These are phyloP conservation scores for Perkinsus chesapeaki DNA, from an alignment of 169 alveolate species.

Conservation along the genomic window DNA sequence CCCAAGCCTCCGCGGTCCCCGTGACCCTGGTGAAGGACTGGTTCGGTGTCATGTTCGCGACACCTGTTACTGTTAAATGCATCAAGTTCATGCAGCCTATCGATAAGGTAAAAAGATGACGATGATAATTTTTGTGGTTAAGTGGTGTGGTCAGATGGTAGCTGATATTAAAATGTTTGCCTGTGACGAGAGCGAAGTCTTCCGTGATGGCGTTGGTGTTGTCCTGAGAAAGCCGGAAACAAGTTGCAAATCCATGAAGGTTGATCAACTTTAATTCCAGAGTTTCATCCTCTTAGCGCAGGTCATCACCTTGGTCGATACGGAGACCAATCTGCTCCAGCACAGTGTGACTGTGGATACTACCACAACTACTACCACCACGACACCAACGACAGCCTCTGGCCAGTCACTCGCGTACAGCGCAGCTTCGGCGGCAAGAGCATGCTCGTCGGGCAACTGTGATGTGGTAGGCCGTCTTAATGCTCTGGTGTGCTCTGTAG, in stretches of 20 bases:
- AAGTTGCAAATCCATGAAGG: not conserved
- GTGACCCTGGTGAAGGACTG: not conserved
- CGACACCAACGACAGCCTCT: not conserved
- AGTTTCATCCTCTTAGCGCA: too few species aligned
- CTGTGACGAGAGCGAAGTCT: not conserved
- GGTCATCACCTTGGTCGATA: not conserved
- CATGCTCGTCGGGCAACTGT: not conserved
- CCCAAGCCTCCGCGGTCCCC: not conserved
- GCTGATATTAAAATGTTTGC: not conserved
- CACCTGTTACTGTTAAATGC: not conserved
- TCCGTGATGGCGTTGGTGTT: not conserved
- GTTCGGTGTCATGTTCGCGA: not conserved
- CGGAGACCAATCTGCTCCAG: not conserved
- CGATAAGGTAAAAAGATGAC: not conserved
- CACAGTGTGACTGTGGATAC: not conserved
- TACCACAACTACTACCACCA: not conserved
- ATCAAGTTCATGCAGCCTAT: not conserved
- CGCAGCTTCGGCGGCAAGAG: not conserved
- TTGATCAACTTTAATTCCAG: not conserved
- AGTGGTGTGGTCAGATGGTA: not conserved
- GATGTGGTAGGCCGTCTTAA: not conserved
- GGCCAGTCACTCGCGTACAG: not conserved
- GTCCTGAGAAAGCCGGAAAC: not conserved
- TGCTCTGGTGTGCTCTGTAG: not conserved
- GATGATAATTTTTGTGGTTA: not conserved